phyloP scores from a whole-genome alignment of 73 alveolate species.

The Tetrahymena elliotti region DNA sequence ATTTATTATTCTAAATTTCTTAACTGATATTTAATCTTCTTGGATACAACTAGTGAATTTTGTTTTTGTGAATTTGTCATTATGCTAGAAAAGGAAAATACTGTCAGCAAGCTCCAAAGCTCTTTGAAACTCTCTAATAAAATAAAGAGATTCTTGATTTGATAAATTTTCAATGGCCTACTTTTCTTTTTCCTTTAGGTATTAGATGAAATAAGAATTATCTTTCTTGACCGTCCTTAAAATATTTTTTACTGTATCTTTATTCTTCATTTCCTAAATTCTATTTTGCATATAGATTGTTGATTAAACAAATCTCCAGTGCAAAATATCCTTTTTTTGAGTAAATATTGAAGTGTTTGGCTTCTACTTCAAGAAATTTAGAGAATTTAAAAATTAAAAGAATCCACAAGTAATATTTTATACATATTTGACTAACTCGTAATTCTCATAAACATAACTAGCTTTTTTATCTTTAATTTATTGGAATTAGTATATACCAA shows the following conservation, averaged over 20 bases:
- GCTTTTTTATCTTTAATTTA: background rate
- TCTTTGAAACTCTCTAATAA: background rate
- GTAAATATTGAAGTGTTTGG: background rate
- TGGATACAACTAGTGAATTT: background rate
- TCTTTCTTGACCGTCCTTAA: background rate
- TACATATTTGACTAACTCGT: background rate
- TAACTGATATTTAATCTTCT: background rate
- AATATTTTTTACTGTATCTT: background rate
- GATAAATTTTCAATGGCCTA: background rate
- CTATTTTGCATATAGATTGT: background rate
- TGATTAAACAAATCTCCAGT: background rate
- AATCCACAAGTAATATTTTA: background rate
- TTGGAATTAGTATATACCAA: background rate
- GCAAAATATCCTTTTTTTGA: background rate
- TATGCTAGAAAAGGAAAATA: background rate
- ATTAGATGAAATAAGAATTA: background rate
- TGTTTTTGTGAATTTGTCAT: background rate
- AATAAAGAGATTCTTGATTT: background rate
- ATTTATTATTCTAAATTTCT: background rate
- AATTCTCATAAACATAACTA: background rate
- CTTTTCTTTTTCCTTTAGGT: background rate
- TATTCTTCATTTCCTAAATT: background rate
- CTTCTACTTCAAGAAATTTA: background rate
- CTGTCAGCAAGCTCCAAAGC: background rate
- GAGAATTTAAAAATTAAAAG: background rate